Percentiles rank a stretch among this genome's conserved stretches.
Conservation (phyloP, 306 rosid genomes). For the Arachis stenosperma region DNA sequence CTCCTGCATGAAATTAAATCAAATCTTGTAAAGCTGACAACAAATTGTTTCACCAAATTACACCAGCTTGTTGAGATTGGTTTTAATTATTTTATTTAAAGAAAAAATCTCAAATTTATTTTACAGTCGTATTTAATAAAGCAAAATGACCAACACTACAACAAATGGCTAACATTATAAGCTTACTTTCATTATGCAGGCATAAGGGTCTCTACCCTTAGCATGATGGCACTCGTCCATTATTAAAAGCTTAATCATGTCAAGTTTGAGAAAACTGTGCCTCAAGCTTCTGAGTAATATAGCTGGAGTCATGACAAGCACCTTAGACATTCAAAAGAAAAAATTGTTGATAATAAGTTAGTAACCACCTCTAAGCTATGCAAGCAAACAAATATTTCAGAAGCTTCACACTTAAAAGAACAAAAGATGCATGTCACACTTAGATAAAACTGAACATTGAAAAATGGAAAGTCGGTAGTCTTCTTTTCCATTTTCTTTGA, state of each 20-base stretch:
- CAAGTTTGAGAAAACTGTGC: conserved; percentile 66
- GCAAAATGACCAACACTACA: too few relatives aligned
- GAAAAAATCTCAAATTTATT: too few relatives aligned
- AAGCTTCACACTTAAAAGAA: conserved; percentile 5
- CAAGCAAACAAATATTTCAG: conserved; percentile 19
- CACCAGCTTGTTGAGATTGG: too few relatives aligned
- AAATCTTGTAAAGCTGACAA: conserved; percentile 21
- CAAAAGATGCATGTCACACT: neutral
- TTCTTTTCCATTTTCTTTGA: neutral
- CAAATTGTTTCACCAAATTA: too few relatives aligned
- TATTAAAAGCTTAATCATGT: conserved; percentile 77
- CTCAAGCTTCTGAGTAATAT: conserved; percentile 74
- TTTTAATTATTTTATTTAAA: too few relatives aligned
- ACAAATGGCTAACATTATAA: neutral
- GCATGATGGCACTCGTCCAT: conserved; percentile 95
- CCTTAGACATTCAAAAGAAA: conserved; percentile 55
- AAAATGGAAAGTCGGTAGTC: neutral
- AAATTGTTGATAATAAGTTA: conserved; percentile 15
- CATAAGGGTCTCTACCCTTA: conserved; percentile 67
- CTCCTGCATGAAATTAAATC: conserved; percentile 57
- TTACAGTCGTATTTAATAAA: too few relatives aligned
- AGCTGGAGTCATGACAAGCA: conserved; percentile 86
- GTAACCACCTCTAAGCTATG: neutral
- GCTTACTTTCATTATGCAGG: conserved; percentile 78
- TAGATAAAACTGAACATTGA: neutral